A percentile compares a stretch with the other conserved stretches of the same genome.
Conservation (phyloP, 768 basidiomycete species). For the Mrakia hoshinonis region DNA sequence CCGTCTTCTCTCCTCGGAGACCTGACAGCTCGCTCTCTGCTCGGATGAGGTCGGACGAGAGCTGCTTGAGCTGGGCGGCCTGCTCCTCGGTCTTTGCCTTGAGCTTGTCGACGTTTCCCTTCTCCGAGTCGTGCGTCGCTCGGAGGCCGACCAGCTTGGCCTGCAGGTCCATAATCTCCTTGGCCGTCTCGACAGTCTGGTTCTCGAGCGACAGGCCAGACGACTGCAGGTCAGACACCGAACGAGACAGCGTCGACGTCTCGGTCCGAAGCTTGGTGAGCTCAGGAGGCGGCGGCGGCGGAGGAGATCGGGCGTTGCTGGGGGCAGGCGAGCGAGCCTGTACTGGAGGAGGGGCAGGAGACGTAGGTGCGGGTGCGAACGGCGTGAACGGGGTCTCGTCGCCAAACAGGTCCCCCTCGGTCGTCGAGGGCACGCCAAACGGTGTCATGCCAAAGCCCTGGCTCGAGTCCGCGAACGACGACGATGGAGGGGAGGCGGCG, state of each 20-base stretch:
- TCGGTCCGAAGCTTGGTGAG: conserved; percentile 25
- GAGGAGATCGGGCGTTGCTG: conserved; percentile 10
- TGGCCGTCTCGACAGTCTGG: conserved; percentile 44
- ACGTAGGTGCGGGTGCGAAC: conserved; percentile 23
- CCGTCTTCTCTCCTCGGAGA: conserved; percentile 76
- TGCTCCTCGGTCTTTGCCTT: conserved; percentile 60
- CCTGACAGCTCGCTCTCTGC: conserved; percentile 89
- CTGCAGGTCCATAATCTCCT: conserved; percentile 76
- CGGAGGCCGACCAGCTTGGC: conserved; percentile 72
- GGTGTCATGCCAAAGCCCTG: conserved; percentile 34
- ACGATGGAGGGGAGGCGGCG: conserved; percentile 5
- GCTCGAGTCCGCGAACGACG: not conserved
- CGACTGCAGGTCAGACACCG: conserved; percentile 30
- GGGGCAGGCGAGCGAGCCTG: conserved; percentile 19
- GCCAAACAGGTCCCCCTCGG: conserved; percentile 18
- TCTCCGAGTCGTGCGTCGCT: conserved; percentile 34
- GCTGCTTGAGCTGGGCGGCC: conserved; percentile 59
- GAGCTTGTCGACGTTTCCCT: conserved; percentile 56
- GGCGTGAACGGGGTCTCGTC: conserved; percentile 27
- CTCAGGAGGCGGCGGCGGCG: conserved; percentile 23
- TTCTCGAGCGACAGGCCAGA: conserved; percentile 38
- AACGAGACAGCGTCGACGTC: conserved; percentile 13
- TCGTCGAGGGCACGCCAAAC: conserved; percentile 29
- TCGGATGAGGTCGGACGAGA: conserved; percentile 68
- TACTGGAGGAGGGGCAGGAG: conserved; percentile 11